These are phyloP conservation scores for Ceratobasidium sp. DNA, from an alignment of 1,284 basidiomycete species.

Conservation along the genomic window DNA sequence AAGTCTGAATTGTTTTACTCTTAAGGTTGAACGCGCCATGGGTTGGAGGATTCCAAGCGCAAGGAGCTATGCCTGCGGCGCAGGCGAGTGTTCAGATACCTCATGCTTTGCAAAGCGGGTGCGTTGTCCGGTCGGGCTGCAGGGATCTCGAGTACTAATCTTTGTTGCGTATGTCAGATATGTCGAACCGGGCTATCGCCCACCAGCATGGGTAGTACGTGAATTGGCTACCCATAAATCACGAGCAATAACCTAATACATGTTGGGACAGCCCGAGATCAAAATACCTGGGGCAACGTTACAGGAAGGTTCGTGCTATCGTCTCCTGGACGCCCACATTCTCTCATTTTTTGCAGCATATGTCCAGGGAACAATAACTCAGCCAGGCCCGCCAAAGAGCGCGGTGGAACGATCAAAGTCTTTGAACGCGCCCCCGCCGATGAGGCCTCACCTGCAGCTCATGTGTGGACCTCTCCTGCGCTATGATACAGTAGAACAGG, in stretches of 20 bases:
- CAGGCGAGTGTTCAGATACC: neutral
- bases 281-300: constrained; percentile 12
- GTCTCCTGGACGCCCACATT: no score
- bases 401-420: constrained; percentile 70
- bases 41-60: constrained; percentile 41
- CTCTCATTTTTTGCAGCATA: neutral
- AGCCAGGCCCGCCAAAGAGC: constrained; percentile 53
- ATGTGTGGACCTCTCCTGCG: constrained; percentile 82
- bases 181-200: constrained; percentile 20
- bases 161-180: neutral
- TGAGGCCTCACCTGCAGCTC: constrained; percentile 69
- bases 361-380: neutral
- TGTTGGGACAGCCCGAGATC: constrained; percentile 21
- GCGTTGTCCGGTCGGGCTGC: neutral
- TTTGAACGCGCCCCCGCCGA: constrained; percentile 65
- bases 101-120: neutral
- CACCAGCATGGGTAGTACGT: constrained; percentile 35
- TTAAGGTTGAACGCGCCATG: constrained; percentile 31
- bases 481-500: constrained; percentile 88
- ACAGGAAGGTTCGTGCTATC: neutral
- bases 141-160: no score
- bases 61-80: neutral
- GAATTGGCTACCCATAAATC: neutral
- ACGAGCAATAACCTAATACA: neutral
- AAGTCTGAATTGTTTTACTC: neutral